Conservation (phyloP, 139 green algal species). For the Gonium pectorale region DNA sequence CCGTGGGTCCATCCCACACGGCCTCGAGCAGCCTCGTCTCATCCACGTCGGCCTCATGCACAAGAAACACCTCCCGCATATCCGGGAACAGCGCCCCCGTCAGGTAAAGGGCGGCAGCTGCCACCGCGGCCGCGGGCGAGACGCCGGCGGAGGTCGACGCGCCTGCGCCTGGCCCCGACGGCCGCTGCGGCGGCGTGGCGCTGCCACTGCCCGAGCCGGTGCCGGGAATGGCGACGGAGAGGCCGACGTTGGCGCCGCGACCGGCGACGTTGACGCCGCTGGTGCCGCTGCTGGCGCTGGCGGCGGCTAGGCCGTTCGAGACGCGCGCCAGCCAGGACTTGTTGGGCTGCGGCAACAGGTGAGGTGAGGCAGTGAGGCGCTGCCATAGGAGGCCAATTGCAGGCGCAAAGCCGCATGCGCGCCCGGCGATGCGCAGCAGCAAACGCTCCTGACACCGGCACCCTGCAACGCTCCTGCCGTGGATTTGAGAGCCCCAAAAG, state of each 20-base stretch:
- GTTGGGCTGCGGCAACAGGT: neutral
- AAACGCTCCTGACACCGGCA: too few species aligned
- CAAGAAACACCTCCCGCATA: conserved; percentile 16
- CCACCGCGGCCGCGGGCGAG: neutral
- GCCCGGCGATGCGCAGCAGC: too few species aligned
- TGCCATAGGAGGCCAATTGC: neutral
- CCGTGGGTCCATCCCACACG: neutral
- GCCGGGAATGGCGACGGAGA: neutral
- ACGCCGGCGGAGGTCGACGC: neutral
- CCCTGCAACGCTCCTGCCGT: too few species aligned
- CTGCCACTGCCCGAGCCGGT: neutral
- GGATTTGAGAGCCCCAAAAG: too few species aligned
- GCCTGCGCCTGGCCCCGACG: neutral
- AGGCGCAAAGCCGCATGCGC: too few species aligned
- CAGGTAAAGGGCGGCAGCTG: conserved; percentile 12
- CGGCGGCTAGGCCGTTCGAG: neutral
- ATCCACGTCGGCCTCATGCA: conserved; percentile 17
- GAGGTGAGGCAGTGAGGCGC: neutral
- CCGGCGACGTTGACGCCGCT: neutral
- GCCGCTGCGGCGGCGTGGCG: neutral
- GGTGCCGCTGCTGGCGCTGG: neutral
- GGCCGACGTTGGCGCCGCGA: neutral
- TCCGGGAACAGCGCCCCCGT: conserved; percentile 18
- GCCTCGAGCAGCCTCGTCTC: conserved; percentile 22
- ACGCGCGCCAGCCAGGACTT: conserved; percentile 15